Percentiles rank a stretch among this genome's conserved stretches.
Conservation (phyloP, 441 rosid species). For the Euphorbia celastroides region DNA sequence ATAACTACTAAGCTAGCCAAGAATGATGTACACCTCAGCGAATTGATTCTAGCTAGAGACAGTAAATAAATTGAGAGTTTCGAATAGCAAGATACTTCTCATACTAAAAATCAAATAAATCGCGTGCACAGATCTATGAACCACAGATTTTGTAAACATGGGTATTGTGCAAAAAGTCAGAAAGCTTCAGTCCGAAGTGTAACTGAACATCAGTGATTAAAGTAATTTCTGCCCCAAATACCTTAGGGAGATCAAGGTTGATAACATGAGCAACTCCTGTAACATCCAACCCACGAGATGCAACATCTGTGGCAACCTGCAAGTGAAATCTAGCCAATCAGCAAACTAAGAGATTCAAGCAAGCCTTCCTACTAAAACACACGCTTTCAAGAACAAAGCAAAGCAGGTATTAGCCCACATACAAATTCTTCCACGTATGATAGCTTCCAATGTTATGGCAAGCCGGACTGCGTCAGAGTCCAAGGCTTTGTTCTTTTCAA, state of each 20-base stretch:
- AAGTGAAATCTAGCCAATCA: conserved; percentile 1
- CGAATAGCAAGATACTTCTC: conserved; percentile 3
- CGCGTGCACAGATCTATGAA: not conserved
- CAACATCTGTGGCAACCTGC: conserved; percentile 42
- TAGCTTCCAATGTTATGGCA: no score
- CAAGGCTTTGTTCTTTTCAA: no score
- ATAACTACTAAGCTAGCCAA: not conserved
- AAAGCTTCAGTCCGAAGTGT: not conserved
- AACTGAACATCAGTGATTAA: not conserved
- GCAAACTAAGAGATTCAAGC: no score
- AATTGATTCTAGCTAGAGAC: not conserved
- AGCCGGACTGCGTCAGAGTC: not conserved
- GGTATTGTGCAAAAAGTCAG: not conserved
- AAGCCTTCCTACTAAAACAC: no score
- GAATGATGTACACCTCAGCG: not conserved
- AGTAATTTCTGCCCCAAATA: conserved; percentile 19
- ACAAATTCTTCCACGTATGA: no score
- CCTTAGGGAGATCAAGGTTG: conserved; percentile 43
- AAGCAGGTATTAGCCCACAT: not conserved
- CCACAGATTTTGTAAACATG: not conserved
- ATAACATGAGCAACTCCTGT: conserved; percentile 40
- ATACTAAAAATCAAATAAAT: not conserved
- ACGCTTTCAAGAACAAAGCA: no score
- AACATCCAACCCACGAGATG: conserved; percentile 41
- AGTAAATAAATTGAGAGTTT: not conserved